Conservation (phyloP, 2,329 filamentous ascomycete species). For the Pseudocercospora pini-densiflorae region DNA sequence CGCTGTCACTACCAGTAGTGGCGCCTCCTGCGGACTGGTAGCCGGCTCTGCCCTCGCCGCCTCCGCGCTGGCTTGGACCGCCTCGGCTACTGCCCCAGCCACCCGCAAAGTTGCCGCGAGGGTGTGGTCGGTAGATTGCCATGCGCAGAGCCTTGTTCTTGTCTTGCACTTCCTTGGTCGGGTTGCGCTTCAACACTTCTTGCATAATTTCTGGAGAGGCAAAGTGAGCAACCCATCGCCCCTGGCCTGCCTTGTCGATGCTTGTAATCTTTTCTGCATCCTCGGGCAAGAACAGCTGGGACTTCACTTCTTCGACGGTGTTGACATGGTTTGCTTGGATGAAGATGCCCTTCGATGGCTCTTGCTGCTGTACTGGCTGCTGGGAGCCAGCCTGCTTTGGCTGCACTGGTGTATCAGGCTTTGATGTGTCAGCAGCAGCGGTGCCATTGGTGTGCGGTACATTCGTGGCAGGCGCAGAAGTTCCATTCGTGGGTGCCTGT, state of each 20-base stretch:
- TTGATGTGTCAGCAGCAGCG: constrained; percentile 40
- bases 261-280: constrained; percentile 78
- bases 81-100: constrained; percentile 69
- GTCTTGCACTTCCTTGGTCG: constrained; percentile 66
- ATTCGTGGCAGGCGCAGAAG: constrained; percentile 33
- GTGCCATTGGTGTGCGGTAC: constrained; percentile 57
- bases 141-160: constrained; percentile 62
- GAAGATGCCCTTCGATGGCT: constrained; percentile 77
- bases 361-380: constrained; percentile 42
- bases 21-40: constrained; percentile 41
- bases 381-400: constrained; percentile 35
- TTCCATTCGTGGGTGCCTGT: constrained; percentile 35
- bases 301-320: constrained; percentile 79
- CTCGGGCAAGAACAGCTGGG: constrained; percentile 76
- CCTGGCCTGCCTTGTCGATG: constrained; percentile 72
- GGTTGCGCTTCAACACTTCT: constrained; percentile 73
- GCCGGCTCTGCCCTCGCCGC: constrained; percentile 45
- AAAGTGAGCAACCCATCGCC: constrained; percentile 87
- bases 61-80: constrained; percentile 64
- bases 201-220: constrained; percentile 79
- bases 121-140: constrained; percentile 68
- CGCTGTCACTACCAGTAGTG: constrained; percentile 65
- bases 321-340: constrained; percentile 64
- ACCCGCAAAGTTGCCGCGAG: constrained; percentile 56
- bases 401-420: constrained; percentile 57